Conservation (phyloP, 176 grass and related monocot species). For the Bromus sterilis region DNA sequence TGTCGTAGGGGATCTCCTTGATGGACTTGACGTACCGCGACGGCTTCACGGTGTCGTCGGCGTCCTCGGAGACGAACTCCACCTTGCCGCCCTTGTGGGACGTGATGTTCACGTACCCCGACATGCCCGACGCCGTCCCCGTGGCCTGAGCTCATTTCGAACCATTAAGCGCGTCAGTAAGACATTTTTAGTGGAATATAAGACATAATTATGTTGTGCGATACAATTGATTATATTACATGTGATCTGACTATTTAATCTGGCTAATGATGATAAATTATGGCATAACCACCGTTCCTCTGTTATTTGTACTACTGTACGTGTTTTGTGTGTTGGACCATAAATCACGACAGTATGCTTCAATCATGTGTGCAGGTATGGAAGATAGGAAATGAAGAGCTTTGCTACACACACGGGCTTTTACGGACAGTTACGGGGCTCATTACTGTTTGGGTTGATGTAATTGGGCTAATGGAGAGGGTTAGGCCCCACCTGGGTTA, state of each 20-base stretch:
- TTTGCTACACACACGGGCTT: too few species aligned
- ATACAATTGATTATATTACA: not conserved
- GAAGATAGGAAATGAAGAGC: not conserved
- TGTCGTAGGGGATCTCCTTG: constrained; percentile 58
- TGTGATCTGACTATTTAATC: not conserved
- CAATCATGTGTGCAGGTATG: not conserved
- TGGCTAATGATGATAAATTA: not conserved
- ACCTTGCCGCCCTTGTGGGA: constrained; percentile 38
- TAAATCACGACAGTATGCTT: too few species aligned
- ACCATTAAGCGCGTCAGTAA: not conserved
- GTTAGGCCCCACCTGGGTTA: too few species aligned
- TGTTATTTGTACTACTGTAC: not conserved
- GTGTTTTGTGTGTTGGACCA: too few species aligned
- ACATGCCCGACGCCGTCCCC: constrained; percentile 27
- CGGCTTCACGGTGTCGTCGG: constrained; percentile 12
- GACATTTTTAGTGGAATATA: too few species aligned
- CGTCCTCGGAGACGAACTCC: constrained; percentile 38
- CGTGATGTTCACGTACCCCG: constrained; percentile 70
- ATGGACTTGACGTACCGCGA: constrained; percentile 42
- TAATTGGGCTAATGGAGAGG: too few species aligned
- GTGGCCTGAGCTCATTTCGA: constrained; percentile 12
- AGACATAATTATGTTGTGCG: too few species aligned
- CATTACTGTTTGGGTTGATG: too few species aligned
- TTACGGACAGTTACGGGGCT: too few species aligned
- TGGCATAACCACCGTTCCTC: not conserved